A percentile compares a stretch with the other conserved stretches of the same genome.
These are phyloP conservation scores for Trametes coccinea DNA, from an alignment of 768 basidiomycete species.

Conservation along the genomic window DNA sequence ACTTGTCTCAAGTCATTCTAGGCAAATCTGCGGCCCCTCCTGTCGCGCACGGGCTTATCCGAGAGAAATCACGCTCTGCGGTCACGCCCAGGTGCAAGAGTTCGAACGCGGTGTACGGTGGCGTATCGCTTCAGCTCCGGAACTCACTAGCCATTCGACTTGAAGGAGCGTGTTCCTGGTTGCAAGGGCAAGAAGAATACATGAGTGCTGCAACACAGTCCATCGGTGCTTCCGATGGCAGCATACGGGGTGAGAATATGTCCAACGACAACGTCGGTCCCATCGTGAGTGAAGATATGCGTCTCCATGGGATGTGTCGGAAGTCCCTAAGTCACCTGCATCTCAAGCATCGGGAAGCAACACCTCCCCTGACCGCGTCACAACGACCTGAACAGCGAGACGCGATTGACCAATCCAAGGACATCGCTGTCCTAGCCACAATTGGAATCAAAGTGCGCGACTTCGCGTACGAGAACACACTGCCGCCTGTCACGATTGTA, in stretches of 20 bases:
- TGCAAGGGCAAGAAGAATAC: background rate
- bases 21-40: background rate
- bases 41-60: slow-evolving; percentile 7
- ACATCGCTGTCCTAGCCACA: slow-evolving; percentile 28
- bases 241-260: background rate
- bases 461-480: slow-evolving; percentile 67
- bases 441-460: slow-evolving; percentile 50
- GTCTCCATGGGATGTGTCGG: background rate
- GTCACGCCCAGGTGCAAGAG: slow-evolving; percentile 9
- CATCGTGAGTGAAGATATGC: slow-evolving; percentile 11
- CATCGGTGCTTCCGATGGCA: background rate
- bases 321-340: background rate
- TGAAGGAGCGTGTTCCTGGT: slow-evolving; percentile 7
- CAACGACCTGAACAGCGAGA: slow-evolving; percentile 8
- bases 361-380: background rate
- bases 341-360: background rate
- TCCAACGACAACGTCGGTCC: background rate
- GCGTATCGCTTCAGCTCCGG: background rate
- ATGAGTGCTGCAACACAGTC: slow-evolving; percentile 16
- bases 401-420: background rate
- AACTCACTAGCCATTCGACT: background rate
- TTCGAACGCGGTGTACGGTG: background rate
- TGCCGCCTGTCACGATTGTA: slow-evolving; percentile 60
- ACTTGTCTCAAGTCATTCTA: background rate
- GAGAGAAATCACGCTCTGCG: slow-evolving; percentile 6